Evolutionary conservation across 1,284 basidiomycete species (phyloP), one percentile per base, ranked within the genome.

Genomic region (Ustilago shanxiensis): DNA sequence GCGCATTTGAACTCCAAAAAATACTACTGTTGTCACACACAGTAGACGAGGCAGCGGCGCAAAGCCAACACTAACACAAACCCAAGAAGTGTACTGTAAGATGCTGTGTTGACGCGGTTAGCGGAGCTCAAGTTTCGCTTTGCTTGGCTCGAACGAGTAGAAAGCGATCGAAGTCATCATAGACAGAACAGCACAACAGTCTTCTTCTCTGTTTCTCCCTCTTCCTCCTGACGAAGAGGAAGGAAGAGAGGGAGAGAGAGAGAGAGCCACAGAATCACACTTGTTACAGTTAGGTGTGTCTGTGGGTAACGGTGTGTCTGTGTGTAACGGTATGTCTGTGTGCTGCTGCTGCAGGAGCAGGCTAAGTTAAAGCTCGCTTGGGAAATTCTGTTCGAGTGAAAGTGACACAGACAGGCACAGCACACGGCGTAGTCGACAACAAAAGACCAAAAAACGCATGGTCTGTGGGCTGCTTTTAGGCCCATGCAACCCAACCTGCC

Each of bases 121-220:
- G 51, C 51, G 51, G 51, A 52, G 51, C 51, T 52, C 51, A 24
- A 51, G 20, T 29, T 33, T n/a, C 31, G 6, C 7, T 3, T 37
- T 8, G 35, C 35, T 37, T 37, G 35, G 35, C 35, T 16, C 8
- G 35, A 37, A 33, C 5, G 31, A 33, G 31, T 33, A n/a, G n/a
- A n/a, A n/a, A n/a, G n/a, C n/a, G n/a, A n/a, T n/a, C n/a, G n/a
- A n/a, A n/a, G n/a, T n/a, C n/a, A n/a, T n/a, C n/a, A n/a, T n/a
- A n/a, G n/a, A n/a, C n/a, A n/a, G n/a, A 7, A 33, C 26, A 28
- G 50, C 5, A 41, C 39, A 41, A 16, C 39, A 41, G 31, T 11
- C 31, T 33, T 7, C 11, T 33, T 33, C 11, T 33, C 31, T 33
- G 31, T 33, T 33, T n/a, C n/a, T n/a, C n/a, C n/a, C n/a, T n/a